Evolutionary conservation across 805 yeast species (phyloP), one percentile per base, ranked within the genome.

Genomic region (Alloascoidea africana): DNA sequence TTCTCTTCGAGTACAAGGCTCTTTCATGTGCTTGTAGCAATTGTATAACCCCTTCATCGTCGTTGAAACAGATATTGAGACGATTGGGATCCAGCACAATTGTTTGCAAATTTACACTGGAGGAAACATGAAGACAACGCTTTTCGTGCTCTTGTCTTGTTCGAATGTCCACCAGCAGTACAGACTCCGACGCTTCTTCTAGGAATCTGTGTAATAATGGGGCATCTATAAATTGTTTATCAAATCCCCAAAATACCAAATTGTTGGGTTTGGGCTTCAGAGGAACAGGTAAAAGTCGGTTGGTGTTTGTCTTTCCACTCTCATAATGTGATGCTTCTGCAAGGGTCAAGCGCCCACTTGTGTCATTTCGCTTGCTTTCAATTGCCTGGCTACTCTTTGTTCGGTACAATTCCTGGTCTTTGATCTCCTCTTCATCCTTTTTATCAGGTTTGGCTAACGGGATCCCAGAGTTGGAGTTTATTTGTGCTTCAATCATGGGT

Each of bases 201-300:
- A 23, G 8, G n/a, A 23, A 23, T 23, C n/a, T 23, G n/a, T 8
- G 30, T 8, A 23, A n/a, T 8, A n/a, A 8, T 8, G 8, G 13
- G 30, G 30, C 13, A 23, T n/a, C 30, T 8, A 23, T 23, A 23
- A n/a, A 23, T 8, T 8, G n/a, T n/a, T 23, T 8, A n/a, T 8
- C 8, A n/a, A 23, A 23, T 23, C 30, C 30, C 30, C 30, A 23
- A n/a, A 23, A 23, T 23, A 23, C 13, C n/a, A 23, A n/a, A 8
- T 23, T 23, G 30, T 23, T 23, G 30, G 30, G 30, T 23, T 23
- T 14, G n/a, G 11, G 34, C 11, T 35, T 33, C 18, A 34, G 38
- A 34, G 32, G 19, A 18, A 34, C 18, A 34, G 14, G 18, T 34
- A 17, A 17, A 14, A 14, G n/a, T 18, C 23, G 14, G n/a, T 16